phyloP scores from a whole-genome alignment of 2,329 filamentous ascomycete genomes.

The Arthroderma sp. region DNA sequence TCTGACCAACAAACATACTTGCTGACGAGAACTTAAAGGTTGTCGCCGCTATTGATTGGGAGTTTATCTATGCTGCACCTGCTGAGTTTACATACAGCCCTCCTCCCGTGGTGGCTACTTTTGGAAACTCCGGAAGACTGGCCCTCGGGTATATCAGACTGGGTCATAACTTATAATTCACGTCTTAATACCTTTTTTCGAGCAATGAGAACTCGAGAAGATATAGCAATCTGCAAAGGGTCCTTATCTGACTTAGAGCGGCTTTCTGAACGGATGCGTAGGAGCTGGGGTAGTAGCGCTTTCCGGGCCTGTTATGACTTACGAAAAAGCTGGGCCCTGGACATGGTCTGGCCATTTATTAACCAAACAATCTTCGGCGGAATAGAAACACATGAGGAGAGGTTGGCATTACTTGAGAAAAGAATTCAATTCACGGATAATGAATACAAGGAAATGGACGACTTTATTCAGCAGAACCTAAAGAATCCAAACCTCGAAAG shows the following conservation, averaged over 20 bases:
- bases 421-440: background rate
- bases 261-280: constrained; percentile 15
- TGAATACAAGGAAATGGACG: constrained; percentile 5
- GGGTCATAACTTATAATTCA: constrained; percentile 10
- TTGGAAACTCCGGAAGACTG: constrained; percentile 18
- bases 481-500: constrained; percentile 5
- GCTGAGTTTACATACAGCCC: constrained; percentile 29
- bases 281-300: constrained; percentile 16
- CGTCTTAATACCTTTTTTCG: constrained; percentile 14
- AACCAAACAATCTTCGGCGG: constrained; percentile 3
- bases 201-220: constrained; percentile 12
- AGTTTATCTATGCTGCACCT: constrained; percentile 35
- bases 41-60: constrained; percentile 31
- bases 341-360: constrained; percentile 12
- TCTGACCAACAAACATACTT: constrained; percentile 32
- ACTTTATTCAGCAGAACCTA: constrained; percentile 6
- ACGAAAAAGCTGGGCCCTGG: constrained; percentile 18
- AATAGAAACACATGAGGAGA: background rate
- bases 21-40: constrained; percentile 27
- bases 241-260: constrained; percentile 12
- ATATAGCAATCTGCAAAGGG: constrained; percentile 7
- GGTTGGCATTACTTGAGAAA: constrained; percentile 5
- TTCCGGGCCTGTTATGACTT: constrained; percentile 17
- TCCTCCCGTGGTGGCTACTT: constrained; percentile 35
- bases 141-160: constrained; percentile 13